phyloP scores from a whole-genome alignment of 2,329 filamentous ascomycete species.

The Dryadomyces quercus-mongolicae region DNA sequence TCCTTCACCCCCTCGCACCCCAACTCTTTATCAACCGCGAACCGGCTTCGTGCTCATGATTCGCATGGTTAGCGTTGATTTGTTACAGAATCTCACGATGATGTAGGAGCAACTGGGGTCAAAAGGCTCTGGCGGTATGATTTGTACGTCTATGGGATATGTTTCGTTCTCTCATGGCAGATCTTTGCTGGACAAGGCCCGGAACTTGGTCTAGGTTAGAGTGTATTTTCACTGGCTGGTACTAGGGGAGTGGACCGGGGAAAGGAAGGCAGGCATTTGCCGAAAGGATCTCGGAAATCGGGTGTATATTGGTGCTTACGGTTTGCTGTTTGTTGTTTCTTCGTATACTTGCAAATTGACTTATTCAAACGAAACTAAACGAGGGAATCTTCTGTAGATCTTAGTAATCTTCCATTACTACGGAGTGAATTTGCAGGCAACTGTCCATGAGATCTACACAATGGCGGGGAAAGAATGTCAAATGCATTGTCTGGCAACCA shows the following conservation, averaged over 20 bases:
- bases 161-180: background rate
- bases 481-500: background rate
- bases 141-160: background rate
- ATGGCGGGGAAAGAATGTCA: background rate
- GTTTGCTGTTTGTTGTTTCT: too few relatives aligned
- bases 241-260: background rate
- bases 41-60: background rate
- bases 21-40: background rate
- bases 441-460: too few relatives aligned
- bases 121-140: background rate
- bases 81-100: background rate
- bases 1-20: background rate
- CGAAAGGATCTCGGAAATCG: too few relatives aligned
- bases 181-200: background rate
- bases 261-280: background rate
- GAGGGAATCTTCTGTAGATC: too few relatives aligned
- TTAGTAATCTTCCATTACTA: too few relatives aligned
- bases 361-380: too few relatives aligned
- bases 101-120: background rate
- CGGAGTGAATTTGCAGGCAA: too few relatives aligned
- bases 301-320: too few relatives aligned
- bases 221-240: background rate
- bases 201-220: background rate
- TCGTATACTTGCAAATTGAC: too few relatives aligned
- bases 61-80: background rate